Evolutionary conservation across 805 yeast species (phyloP).

Genomic region (Candida bentonensis): DNA sequence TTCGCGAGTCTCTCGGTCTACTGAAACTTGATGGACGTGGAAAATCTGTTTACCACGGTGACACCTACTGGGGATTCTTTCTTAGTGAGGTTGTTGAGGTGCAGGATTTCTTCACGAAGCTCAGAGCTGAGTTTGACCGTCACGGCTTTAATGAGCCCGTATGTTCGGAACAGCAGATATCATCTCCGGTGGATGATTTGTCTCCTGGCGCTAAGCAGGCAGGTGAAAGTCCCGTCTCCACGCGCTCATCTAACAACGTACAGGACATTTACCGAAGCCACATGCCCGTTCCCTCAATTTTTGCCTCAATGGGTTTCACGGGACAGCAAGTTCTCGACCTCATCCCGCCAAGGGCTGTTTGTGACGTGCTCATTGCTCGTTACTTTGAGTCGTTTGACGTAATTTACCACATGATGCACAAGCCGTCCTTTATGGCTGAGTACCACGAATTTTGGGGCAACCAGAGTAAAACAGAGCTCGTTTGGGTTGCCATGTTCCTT

Average conservation of each 20-base stretch:
- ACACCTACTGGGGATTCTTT: constrained; percentile 22
- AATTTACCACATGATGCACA: constrained; percentile 15
- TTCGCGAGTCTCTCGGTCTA: constrained; percentile 21
- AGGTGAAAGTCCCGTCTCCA: not conserved
- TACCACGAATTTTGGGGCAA: constrained; percentile 18
- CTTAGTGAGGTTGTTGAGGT: constrained; percentile 16
- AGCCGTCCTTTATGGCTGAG: constrained; percentile 15
- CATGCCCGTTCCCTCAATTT: constrained; percentile 1
- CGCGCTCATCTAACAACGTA: not conserved
- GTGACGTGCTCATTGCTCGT: constrained; percentile 15
- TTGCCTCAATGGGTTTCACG: not conserved
- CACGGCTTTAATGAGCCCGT: not conserved
- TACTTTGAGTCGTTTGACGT: constrained; percentile 18
- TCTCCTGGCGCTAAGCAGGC: not conserved
- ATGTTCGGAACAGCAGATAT: not conserved
- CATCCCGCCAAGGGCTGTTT: constrained; percentile 13
- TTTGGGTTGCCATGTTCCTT: constrained; percentile 18
- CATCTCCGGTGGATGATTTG: not conserved
- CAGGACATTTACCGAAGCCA: constrained; percentile 8
- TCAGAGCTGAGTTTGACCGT: constrained; percentile 2
- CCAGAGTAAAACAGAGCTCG: constrained; percentile 15
- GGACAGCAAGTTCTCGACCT: constrained; percentile 10
- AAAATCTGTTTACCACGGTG: constrained; percentile 21
- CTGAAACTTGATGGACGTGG: constrained; percentile 21
- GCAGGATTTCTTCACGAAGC: constrained; percentile 10